Percentiles rank a stretch among this genome's conserved stretches.
These are phyloP conservation scores for Reutealis trisperma DNA, from an alignment of 345 rosid genomes.

Conservation along the genomic window DNA sequence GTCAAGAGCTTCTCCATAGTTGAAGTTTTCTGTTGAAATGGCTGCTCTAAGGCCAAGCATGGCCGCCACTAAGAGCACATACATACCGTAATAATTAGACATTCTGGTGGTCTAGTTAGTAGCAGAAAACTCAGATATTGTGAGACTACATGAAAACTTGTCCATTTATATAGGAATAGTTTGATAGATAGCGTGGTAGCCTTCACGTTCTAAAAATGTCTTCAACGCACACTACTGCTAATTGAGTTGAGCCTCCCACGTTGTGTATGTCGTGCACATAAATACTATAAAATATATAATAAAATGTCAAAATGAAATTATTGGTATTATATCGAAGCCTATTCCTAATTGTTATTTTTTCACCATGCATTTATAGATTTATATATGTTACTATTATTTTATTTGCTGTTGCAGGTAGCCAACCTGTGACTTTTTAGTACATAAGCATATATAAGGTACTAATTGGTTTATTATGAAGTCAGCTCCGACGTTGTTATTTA, in stretches of 20 bases:
- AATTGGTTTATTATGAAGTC: too few species aligned
- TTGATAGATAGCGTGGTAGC: constrained; percentile 33
- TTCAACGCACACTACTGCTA: not conserved
- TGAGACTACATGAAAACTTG: not conserved
- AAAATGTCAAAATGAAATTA: too few species aligned
- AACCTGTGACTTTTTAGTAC: too few species aligned
- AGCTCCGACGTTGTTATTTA: too few species aligned
- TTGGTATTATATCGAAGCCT: too few species aligned
- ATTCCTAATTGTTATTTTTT: too few species aligned
- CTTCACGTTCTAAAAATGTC: constrained; percentile 42
- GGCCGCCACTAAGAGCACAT: constrained; percentile 24
- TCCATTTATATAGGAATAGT: constrained; percentile 6
- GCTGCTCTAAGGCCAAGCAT: constrained; percentile 22
- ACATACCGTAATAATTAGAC: constrained; percentile 18
- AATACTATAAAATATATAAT: too few species aligned
- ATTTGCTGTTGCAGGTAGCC: too few species aligned
- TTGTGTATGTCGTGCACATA: constrained; percentile 19
- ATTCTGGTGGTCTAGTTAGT: constrained; percentile 11
- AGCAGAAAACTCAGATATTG: not conserved
- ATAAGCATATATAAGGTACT: too few species aligned
- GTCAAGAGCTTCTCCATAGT: constrained; percentile 32
- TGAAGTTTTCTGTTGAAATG: constrained; percentile 16
- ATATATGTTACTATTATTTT: too few species aligned
- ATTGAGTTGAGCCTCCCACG: constrained; percentile 54
- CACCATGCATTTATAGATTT: too few species aligned